Percentiles rank a stretch among this genome's conserved stretches.
These are phyloP conservation scores for Aspergillus hancockii DNA, from an alignment of 495 filamentous ascomycete genomes.

Conservation along the genomic window DNA sequence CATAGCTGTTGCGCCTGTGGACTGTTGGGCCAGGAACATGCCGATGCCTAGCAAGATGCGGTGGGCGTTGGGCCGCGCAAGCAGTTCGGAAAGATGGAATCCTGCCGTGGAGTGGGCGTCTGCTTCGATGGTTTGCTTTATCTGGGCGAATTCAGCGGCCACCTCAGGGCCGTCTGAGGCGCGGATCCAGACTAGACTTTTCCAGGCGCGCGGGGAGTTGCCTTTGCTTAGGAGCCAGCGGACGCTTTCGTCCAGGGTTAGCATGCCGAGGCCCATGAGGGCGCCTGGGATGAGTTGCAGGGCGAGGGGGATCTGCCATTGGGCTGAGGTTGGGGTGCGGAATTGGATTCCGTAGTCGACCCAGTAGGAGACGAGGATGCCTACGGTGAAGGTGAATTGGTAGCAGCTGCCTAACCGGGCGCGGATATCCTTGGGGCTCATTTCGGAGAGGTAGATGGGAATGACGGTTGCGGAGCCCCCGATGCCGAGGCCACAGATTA, in stretches of 20 bases:
- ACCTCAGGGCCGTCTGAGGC: conserved; percentile 36
- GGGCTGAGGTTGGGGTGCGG: conserved; percentile 50
- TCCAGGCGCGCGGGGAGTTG: conserved; percentile 41
- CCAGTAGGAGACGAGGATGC: conserved; percentile 55
- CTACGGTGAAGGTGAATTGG: conserved; percentile 55
- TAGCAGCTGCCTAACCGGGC: conserved; percentile 54
- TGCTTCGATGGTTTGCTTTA: conserved; percentile 43
- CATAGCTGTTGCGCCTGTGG: conserved; percentile 55
- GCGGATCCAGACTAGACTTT: conserved; percentile 52
- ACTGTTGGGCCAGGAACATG: conserved; percentile 49
- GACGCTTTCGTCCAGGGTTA: conserved; percentile 50
- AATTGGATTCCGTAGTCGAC: conserved; percentile 57
- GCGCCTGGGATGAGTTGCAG: conserved; percentile 52
- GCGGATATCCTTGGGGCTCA: conserved; percentile 55
- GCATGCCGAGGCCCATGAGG: conserved; percentile 52
- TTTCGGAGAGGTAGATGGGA: conserved; percentile 59
- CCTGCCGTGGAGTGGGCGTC: conserved; percentile 44
- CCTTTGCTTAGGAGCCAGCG: conserved; percentile 53
- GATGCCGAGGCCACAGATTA: conserved; percentile 58
- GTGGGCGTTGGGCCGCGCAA: conserved; percentile 43
- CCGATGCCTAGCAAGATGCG: conserved; percentile 42
- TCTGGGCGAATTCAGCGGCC: conserved; percentile 47
- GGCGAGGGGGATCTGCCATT: conserved; percentile 58
- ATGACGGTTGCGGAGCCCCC: conserved; percentile 58
- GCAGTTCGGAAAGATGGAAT: conserved; percentile 42